Evolutionary conservation across 768 basidiomycete species (phyloP).

Genomic region (Brasilioporus rufonigricans): DNA sequence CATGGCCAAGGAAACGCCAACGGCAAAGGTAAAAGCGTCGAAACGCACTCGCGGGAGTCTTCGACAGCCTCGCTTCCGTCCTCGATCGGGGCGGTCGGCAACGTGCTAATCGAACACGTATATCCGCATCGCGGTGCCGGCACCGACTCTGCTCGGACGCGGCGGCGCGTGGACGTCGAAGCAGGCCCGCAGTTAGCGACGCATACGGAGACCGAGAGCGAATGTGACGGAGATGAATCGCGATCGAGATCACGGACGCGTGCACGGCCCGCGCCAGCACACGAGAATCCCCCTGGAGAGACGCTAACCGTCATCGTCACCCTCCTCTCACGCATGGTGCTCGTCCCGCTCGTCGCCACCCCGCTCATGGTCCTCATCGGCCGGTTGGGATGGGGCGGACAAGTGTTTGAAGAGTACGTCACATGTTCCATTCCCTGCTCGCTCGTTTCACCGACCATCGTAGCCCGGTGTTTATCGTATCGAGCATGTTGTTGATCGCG

Average conservation of each 20-base stretch:
- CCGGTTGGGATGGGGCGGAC: slow-evolving; percentile 37
- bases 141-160: neutral
- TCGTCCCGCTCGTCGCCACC: slow-evolving; percentile 76
- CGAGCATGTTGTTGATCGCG: slow-evolving; percentile 77
- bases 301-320: slow-evolving; percentile 80
- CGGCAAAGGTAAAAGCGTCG: slow-evolving; percentile 6
- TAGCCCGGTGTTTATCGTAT: slow-evolving; percentile 85
- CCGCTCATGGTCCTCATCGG: slow-evolving; percentile 72
- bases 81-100: slow-evolving; percentile 19
- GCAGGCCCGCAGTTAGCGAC: neutral
- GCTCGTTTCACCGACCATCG: too few relatives aligned
- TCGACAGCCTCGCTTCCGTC: slow-evolving; percentile 22
- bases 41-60: slow-evolving; percentile 3
- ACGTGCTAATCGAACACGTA: slow-evolving; percentile 11
- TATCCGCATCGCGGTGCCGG: neutral
- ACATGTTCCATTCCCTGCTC: neutral
- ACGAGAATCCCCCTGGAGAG: slow-evolving; percentile 54
- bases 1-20: neutral
- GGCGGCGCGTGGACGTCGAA: slow-evolving; percentile 6
- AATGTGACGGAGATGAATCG: neutral
- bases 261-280: neutral
- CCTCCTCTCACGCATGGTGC: slow-evolving; percentile 81
- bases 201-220: slow-evolving; percentile 2
- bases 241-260: too few relatives aligned
- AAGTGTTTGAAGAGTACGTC: slow-evolving; percentile 75